A percentile compares a stretch with the other conserved stretches of the same genome.
These are phyloP conservation scores for Backusella sp. DNA, from an alignment of 192 early-diverging fungal genomes.

Conservation along the genomic window DNA sequence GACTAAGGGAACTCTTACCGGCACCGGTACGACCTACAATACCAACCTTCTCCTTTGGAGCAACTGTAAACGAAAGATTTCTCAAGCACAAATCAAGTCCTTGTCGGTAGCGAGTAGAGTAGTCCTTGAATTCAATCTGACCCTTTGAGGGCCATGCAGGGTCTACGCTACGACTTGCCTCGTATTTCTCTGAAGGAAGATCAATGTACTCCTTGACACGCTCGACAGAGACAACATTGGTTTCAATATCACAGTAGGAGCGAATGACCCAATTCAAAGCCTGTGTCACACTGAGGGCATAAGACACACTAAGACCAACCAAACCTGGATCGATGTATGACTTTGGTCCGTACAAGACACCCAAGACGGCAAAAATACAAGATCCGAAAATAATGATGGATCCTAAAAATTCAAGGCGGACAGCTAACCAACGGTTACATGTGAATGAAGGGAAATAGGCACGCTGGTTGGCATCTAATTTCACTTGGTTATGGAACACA, in stretches of 20 bases:
- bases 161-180: constrained; percentile 56
- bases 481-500: constrained; percentile 61
- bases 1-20: constrained; percentile 64
- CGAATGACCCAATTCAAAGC: constrained; percentile 88
- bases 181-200: constrained; percentile 75
- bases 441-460: constrained; percentile 77
- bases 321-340: constrained; percentile 65
- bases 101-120: constrained; percentile 78
- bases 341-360: constrained; percentile 48
- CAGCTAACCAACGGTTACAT: constrained; percentile 65
- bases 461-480: constrained; percentile 76
- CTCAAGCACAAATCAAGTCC: constrained; percentile 79
- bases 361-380: constrained; percentile 67
- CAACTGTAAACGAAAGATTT: constrained; percentile 43
- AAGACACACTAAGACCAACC: constrained; percentile 62
- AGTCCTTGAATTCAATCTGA: constrained; percentile 69
- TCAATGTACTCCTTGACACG: constrained; percentile 83
- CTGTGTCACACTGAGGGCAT: constrained; percentile 74
- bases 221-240: constrained; percentile 69
- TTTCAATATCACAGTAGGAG: constrained; percentile 84
- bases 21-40: constrained; percentile 69
- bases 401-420: constrained; percentile 82
- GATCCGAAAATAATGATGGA: constrained; percentile 78
- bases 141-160: constrained; percentile 81
- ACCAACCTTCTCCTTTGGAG: constrained; percentile 54